These are phyloP conservation scores for Penicillium simplicissimum DNA, from an alignment of 495 filamentous ascomycete genomes.

Conservation along the genomic window DNA sequence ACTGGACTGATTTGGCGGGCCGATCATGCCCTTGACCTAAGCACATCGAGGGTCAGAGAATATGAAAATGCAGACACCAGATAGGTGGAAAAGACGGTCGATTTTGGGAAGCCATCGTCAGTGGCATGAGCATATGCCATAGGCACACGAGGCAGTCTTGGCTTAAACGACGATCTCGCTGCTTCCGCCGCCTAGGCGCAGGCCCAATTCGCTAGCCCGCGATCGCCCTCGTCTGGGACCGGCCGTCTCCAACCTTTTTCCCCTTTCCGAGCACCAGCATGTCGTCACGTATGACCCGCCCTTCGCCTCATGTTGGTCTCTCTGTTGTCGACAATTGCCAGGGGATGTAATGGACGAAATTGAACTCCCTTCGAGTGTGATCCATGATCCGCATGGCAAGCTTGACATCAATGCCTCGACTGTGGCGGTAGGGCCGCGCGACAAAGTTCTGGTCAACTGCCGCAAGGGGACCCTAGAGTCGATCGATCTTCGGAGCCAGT, in stretches of 20 bases:
- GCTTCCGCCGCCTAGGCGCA: conserved; percentile 7
- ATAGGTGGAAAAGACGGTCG: not conserved
- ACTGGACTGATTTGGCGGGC: conserved; percentile 8
- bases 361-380: not conserved
- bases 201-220: conserved; percentile 3
- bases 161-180: conserved; percentile 11
- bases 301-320: not conserved
- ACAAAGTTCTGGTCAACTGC: not conserved
- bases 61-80: not conserved
- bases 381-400: not conserved
- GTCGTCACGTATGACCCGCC: conserved; percentile 6
- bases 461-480: conserved; percentile 4
- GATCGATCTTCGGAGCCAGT: conserved; percentile 7
- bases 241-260: conserved; percentile 16
- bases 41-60: not conserved
- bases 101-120: not conserved
- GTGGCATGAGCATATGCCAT: not conserved
- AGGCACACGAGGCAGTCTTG: not conserved
- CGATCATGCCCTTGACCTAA: not conserved
- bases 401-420: not conserved
- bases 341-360: not conserved
- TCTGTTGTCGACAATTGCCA: not conserved
- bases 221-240: conserved; percentile 15
- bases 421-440: conserved; percentile 3
- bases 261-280: not conserved